These are phyloP conservation scores for Dipteronia sinensis DNA, from an alignment of 345 rosid genomes.

Conservation along the genomic window DNA sequence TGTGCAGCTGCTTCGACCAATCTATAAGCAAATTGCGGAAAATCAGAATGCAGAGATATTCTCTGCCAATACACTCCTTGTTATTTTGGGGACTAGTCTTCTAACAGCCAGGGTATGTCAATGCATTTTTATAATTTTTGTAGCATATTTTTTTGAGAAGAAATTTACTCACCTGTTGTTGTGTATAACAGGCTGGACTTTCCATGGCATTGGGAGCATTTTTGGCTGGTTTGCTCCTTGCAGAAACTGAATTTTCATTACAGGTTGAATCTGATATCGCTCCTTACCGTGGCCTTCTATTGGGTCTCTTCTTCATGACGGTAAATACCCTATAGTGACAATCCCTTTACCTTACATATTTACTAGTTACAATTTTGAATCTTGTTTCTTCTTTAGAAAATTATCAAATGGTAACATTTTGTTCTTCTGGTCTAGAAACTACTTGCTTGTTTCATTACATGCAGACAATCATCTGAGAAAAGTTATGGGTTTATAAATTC, in stretches of 20 bases:
- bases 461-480: conserved; percentile 2
- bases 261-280: conserved; percentile 99
- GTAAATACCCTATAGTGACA: conserved; percentile 40
- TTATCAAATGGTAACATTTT: neutral
- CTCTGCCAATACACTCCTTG: conserved; percentile 96
- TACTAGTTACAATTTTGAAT: neutral
- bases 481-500: neutral
- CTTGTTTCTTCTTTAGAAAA: neutral
- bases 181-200: conserved; percentile 85
- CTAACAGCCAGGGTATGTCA: conserved; percentile 93
- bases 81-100: conserved; percentile 95
- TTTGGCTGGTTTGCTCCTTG: conserved; percentile 98
- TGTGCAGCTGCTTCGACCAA: conserved; percentile 94
- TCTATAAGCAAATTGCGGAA: conserved; percentile 96
- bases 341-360: neutral
- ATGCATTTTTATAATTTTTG: conserved; percentile 26
- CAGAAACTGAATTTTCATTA: conserved; percentile 98
- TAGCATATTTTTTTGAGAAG: conserved; percentile 7
- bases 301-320: conserved; percentile 99
- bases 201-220: conserved; percentile 99
- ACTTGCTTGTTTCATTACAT: neutral
- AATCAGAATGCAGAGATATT: conserved; percentile 98
- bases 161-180: conserved; percentile 20
- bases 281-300: conserved; percentile 94
- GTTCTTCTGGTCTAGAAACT: neutral